phyloP scores from a whole-genome alignment of 176 grass and related monocot species.

The Triticum turgidum region DNA sequence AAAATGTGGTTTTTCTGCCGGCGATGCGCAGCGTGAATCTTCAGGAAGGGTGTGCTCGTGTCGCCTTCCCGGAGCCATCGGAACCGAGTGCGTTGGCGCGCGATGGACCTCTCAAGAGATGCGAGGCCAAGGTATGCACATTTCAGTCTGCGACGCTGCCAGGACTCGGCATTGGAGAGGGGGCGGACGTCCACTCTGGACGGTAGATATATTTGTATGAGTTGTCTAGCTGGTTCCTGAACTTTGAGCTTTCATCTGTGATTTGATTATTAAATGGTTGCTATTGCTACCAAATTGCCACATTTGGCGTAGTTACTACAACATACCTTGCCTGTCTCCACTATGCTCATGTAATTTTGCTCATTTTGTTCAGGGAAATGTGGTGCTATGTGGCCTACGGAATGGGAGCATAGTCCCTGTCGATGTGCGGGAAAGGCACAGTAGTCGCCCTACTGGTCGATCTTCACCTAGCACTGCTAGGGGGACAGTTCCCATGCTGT shows the following conservation, averaged over 20 bases:
- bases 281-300: background rate
- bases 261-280: background rate
- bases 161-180: no score
- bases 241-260: background rate
- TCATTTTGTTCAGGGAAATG: conserved; percentile 49
- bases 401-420: conserved; percentile 58
- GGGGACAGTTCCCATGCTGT: conserved; percentile 31
- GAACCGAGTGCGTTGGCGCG: no score
- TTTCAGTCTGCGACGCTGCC: no score
- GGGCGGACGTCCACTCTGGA: background rate
- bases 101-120: no score
- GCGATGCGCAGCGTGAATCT: no score
- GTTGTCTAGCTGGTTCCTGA: background rate
- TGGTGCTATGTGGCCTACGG: conserved; percentile 63
- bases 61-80: no score
- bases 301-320: background rate
- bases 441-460: conserved; percentile 11
- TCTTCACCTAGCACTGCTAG: conserved; percentile 38
- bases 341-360: conserved; percentile 20
- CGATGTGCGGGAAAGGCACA: conserved; percentile 55
- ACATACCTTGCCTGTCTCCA: background rate
- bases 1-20: no score
- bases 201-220: background rate
- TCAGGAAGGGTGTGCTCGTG: no score
- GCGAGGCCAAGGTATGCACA: no score